These are phyloP conservation scores for Aspergillus saccharolyticus DNA, from an alignment of 495 filamentous ascomycete species.

Conservation along the genomic window DNA sequence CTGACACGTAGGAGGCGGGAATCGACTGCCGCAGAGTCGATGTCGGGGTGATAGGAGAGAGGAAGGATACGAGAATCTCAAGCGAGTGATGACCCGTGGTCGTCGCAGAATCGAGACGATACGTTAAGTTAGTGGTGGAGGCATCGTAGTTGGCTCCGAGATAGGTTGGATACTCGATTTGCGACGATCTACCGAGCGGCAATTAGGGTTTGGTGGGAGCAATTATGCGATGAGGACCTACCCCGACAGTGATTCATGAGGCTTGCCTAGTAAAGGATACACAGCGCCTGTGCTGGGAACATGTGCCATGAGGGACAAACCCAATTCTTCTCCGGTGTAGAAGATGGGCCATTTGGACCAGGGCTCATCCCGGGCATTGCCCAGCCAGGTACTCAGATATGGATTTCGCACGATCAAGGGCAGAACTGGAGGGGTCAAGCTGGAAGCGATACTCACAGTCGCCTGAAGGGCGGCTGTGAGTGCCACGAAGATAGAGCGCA, in stretches of 20 bases:
- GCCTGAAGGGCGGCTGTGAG: conserved; percentile 34
- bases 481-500: conserved; percentile 34
- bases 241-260: conserved; percentile 71
- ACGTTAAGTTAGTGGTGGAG: conserved; percentile 88
- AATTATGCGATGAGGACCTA: conserved; percentile 31
- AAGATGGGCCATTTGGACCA: conserved; percentile 96
- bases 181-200: conserved; percentile 3
- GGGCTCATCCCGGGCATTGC: conserved; percentile 70
- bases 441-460: conserved; percentile 37
- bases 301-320: conserved; percentile 74
- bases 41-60: conserved; percentile 88
- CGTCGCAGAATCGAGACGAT: conserved; percentile 51
- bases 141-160: conserved; percentile 81
- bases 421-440: conserved; percentile 70
- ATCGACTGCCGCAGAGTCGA: conserved; percentile 89
- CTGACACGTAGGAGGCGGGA: conserved; percentile 78
- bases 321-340: conserved; percentile 81
- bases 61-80: conserved; percentile 74
- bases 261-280: conserved; percentile 83
- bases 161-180: conserved; percentile 66
- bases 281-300: conserved; percentile 64
- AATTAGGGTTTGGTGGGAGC: neutral
- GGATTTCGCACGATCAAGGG: conserved; percentile 88
- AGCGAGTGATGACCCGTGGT: conserved; percentile 28
- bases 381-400: conserved; percentile 86